Base-by-base conservation (phyloP, 208 protist species). In the Phytomonas francai region DNA sequence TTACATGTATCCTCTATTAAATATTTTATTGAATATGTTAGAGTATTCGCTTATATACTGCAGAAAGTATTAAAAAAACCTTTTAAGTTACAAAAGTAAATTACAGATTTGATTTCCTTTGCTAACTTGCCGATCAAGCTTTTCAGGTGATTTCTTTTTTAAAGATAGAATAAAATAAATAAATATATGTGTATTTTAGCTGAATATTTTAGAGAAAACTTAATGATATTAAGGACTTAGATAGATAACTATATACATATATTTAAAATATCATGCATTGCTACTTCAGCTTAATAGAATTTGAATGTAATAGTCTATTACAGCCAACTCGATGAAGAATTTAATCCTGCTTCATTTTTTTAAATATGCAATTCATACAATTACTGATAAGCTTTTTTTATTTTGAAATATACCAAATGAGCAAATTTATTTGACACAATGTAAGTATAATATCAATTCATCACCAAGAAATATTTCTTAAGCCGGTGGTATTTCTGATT, bases 291-390 rank as follows among this genome's bases (percentile, higher is more conserved):
- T 30, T 33, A 0, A 42, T 59, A 32, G 22, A 16, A 14, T 9
- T 33, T 30, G 6, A 0, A 1, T 2, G 11, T 57, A 6, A 31
- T 29, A 25, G 8, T 12, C 61, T 80, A 63, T 16, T 36, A 57
- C 27, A 68, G 60, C 45, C 68, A 56, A 60, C 30, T 49, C 5
- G 25, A 36, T 5, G 16, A 57, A 2, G 19, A 45, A 25, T 32
- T 27, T 60, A 33, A 9, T 67, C 34, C 36, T 32, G 7, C 49
- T 60, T 61, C 51, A 59, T 65, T 72, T 22, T 27, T 29, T n/a
- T n/a, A n/a, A n/a, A n/a, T n/a, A n/a, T n/a, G n/a, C n/a, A n/a
- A n/a, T n/a, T n/a, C n/a, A n/a, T n/a, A n/a, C n/a, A n/a, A n/a
- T n/a, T n/a, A n/a, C n/a, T n/a, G n/a, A n/a, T n/a, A n/a, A n/a